These are phyloP conservation scores for Ilex paraguariensis DNA, from an alignment of 305 asterid species.

Conservation along the genomic window DNA sequence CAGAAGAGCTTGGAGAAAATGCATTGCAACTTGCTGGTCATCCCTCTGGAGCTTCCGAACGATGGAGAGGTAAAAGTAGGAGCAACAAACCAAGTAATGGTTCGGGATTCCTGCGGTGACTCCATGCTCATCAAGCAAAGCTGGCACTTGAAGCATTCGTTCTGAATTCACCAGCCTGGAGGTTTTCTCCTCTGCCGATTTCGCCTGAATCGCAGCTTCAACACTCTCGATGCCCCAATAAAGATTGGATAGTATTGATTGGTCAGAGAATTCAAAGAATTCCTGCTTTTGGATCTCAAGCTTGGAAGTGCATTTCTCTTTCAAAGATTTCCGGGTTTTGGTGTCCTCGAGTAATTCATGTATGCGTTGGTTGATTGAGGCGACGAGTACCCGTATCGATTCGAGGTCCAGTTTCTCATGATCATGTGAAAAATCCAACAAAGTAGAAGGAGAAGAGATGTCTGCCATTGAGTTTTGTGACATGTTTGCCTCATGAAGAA, in stretches of 20 bases:
- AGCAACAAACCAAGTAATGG: slow-evolving; percentile 36
- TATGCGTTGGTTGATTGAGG: slow-evolving; percentile 41
- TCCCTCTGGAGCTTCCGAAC: slow-evolving; percentile 43
- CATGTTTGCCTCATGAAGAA: slow-evolving; percentile 24
- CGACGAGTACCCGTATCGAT: slow-evolving; percentile 38
- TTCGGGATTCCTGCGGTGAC: slow-evolving; percentile 58
- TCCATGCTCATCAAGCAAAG: slow-evolving; percentile 60
- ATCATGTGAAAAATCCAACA: slow-evolving; percentile 20
- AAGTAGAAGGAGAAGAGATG: slow-evolving; percentile 22
- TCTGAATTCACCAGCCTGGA: slow-evolving; percentile 47
- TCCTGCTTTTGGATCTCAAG: slow-evolving; percentile 46
- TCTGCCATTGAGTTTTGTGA: slow-evolving; percentile 40
- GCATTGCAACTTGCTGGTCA: slow-evolving; percentile 66
- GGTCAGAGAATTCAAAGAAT: slow-evolving; percentile 61
- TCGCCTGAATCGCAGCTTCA: slow-evolving; percentile 32
- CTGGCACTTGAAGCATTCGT: slow-evolving; percentile 84
- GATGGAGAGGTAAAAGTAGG: slow-evolving; percentile 62
- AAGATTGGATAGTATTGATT: slow-evolving; percentile 71
- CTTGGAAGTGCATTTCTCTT: slow-evolving; percentile 50
- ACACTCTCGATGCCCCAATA: slow-evolving; percentile 67
- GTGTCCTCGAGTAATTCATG: slow-evolving; percentile 28
- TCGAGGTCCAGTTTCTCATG: slow-evolving; percentile 42
- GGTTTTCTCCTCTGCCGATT: slow-evolving; percentile 23
- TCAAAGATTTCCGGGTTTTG: slow-evolving; percentile 34
- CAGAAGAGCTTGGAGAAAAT: slow-evolving; percentile 72